Base-by-base conservation (phyloP, 139 green algal genomes). In the Deuterostichococcus epilithicus region DNA sequence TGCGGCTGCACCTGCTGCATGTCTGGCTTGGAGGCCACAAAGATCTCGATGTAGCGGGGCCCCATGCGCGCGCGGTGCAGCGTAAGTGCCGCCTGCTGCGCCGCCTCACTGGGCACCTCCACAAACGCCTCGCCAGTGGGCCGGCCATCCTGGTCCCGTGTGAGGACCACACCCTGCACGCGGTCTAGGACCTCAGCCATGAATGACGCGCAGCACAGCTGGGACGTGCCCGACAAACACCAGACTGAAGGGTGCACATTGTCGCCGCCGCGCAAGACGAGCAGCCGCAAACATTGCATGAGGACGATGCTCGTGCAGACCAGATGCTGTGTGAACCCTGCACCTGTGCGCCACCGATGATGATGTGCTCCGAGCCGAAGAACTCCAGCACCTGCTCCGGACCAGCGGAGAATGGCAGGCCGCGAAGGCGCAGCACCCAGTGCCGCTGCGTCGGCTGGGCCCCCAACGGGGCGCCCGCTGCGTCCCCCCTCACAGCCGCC, bases 51-150 rank as follows among this genome's bases (percentile, higher is more conserved):
- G 81, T 95, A 95, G 37, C 91, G 80, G 0, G 73, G 47, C 22
- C 91, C 91, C 68, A 95, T 87, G 39, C 79, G 74, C 68, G 91
- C 80, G 75, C 91, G 93, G 79, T 95, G 87, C 58, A 80, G 75
- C 34, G 79, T 85, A 60, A 95, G 86, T 45, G 89, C 90, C 33
- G 85, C 82, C 34, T 85, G 72, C 79, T 88, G 80, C 4, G 66
- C 86, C 32, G 85, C 84, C 45, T 90, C 82, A 23, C 75, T 76
- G 42, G 83, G 63, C 44, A 97, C 82, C 82, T 95, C 91, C 28
- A 94, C 91, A 72, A 91, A 97, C 0, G 90, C 93, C 75, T 97
- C 93, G 10, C 93, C 93, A 2, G 92, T 94, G n/a, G 90, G 87
- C 2, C 93, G 84, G 20, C 93, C 92, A 38, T 95, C 90, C 18